phyloP scores from a whole-genome alignment of 2,329 filamentous ascomycete species.

The Thielaviopsis punctulata region DNA sequence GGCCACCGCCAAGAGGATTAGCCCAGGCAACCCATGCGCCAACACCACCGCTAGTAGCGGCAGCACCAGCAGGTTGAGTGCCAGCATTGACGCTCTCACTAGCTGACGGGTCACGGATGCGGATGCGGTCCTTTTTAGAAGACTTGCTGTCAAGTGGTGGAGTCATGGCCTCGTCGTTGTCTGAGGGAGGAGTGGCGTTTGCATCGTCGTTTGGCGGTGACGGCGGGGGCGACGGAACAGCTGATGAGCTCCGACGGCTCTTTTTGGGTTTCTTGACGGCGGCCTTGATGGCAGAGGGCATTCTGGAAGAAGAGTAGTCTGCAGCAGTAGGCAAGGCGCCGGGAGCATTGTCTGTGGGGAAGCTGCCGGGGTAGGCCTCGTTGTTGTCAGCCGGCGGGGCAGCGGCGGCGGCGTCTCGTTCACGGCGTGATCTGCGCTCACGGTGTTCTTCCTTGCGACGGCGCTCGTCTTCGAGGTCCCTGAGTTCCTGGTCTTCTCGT shows the following conservation, averaged over 20 bases:
- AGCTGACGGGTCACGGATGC: constrained; percentile 46
- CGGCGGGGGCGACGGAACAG: constrained; percentile 17
- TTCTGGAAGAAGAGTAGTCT: neutral
- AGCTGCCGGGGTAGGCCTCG: constrained; percentile 36
- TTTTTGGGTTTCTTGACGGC: neutral
- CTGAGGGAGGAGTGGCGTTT: constrained; percentile 21
- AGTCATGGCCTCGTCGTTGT: constrained; percentile 30
- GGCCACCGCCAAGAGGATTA: constrained; percentile 17
- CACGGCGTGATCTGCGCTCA: constrained; percentile 1
- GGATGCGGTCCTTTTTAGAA: constrained; percentile 57
- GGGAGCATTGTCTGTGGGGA: constrained; percentile 31
- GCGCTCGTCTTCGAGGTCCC: no score
- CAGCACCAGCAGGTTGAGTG: neutral
- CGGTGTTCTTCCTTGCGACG: constrained; percentile 5
- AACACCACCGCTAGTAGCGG: constrained; percentile 36
- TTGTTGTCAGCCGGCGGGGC: constrained; percentile 11
- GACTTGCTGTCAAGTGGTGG: constrained; percentile 37
- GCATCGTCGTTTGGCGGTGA: constrained; percentile 19
- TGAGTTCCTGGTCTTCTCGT: constrained; percentile 1
- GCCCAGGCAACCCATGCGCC: constrained; percentile 50
- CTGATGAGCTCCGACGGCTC: constrained; percentile 7
- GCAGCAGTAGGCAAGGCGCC: neutral
- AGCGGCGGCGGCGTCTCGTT: constrained; percentile 3
- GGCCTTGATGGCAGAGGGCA: neutral
- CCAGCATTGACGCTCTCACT: constrained; percentile 2